Conservation (phyloP, 148 eudicot genomes). For the Cornus suecica region DNA sequence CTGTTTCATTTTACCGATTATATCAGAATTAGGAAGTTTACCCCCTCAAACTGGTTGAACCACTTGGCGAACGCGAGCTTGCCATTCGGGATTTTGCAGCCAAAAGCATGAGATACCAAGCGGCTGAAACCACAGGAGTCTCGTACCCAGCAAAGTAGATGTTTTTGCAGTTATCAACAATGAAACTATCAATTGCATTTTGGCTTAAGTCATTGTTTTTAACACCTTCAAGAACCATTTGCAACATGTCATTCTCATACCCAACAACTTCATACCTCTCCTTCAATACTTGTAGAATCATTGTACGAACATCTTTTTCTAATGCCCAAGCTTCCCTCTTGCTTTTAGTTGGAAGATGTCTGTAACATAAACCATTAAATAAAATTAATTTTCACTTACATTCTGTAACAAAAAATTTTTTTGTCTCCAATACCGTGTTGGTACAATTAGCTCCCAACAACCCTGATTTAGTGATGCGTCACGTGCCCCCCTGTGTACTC, state of each 20-base stretch:
- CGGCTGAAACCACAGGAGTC: not conserved
- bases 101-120: not conserved
- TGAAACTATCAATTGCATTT: not conserved
- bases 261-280: not conserved
- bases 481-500: too few relatives aligned
- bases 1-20: not conserved
- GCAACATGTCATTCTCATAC: not conserved
- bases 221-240: conserved; percentile 2
- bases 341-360: not conserved
- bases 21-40: not conserved
- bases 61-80: not conserved
- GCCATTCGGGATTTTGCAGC: not conserved
- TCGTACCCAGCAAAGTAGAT: not conserved
- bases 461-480: too few relatives aligned
- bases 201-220: not conserved
- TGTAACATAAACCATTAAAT: not conserved
- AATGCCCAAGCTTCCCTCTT: not conserved
- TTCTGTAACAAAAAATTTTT: too few relatives aligned
- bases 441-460: too few relatives aligned
- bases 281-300: not conserved
- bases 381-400: too few relatives aligned
- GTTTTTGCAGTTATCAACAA: conserved; percentile 1
- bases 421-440: too few relatives aligned
- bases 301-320: not conserved
- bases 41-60: not conserved